These are phyloP conservation scores for Fraxinus greggii DNA, from an alignment of 305 asterid genomes.

Conservation along the genomic window DNA sequence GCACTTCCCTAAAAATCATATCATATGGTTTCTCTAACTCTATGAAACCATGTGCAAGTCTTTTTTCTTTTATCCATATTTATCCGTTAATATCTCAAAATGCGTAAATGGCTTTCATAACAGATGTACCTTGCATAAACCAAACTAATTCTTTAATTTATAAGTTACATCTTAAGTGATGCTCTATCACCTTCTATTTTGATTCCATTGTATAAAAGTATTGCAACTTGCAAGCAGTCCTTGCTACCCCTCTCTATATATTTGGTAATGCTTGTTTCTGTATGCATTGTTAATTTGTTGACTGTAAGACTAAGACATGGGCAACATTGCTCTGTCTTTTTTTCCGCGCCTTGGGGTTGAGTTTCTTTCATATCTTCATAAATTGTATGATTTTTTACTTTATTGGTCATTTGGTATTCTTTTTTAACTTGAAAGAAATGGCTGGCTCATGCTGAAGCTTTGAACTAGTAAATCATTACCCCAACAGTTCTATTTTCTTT, in stretches of 20 bases:
- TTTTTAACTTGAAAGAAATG: constrained; percentile 8
- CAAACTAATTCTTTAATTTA: background rate
- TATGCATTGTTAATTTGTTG: background rate
- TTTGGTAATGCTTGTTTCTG: background rate
- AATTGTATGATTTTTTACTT: background rate
- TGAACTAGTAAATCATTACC: constrained; percentile 15
- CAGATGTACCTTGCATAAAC: background rate
- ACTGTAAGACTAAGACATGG: background rate
- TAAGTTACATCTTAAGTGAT: background rate
- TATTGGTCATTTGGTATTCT: background rate
- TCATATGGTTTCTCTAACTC: background rate
- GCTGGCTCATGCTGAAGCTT: constrained; percentile 11
- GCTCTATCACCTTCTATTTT: background rate
- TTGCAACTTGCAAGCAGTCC: background rate
- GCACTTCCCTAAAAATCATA: background rate
- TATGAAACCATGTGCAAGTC: background rate
- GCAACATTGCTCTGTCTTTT: background rate
- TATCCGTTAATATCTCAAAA: background rate
- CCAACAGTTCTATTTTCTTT: constrained; percentile 7
- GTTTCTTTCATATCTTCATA: background rate
- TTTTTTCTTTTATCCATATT: background rate
- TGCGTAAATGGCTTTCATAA: background rate
- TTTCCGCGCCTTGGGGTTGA: background rate
- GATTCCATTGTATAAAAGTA: background rate
- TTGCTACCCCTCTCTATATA: background rate